Base-by-base conservation (phyloP, 805 yeast species). In the Teunomyces gatunensis region DNA sequence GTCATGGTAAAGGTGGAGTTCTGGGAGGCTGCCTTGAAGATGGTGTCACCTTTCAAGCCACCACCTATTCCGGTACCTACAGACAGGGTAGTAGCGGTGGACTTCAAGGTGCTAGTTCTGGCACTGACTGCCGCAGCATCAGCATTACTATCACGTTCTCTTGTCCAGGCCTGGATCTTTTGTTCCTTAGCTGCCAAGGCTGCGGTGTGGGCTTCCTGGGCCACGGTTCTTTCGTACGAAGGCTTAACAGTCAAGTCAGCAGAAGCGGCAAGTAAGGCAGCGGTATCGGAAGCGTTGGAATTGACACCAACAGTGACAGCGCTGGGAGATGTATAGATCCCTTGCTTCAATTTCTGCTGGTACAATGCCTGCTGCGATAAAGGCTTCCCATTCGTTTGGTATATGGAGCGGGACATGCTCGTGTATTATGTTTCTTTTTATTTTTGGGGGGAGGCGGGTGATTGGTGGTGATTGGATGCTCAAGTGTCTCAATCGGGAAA, bases 351-450 rank as follows among this genome's bases (percentile, higher is more conserved):
- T 55, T 83, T 84, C 47, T 89, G 91, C 56, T 80, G 84, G 68
- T 86, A 87, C 47, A 84, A 67, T 5, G 94, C 94, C 61, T 84
- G 88, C 55, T 79, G 81, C 36, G 89, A 82, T 47, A 87, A 72
- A 10, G 89, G 89, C 57, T 80, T 81, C 7, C 89, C 91, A 53
- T 80, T 74, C 40, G 80, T 74, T 60, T 85, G 89, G 63, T 87
- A 87, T 44, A 80, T 83, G 29, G 71, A 61, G 42, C 61, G 60
- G 21, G 75, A 66, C 74, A 70, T 71, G 42, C 33, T 41, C 27
- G 27, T 36, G 25, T 12, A 30, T 27, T 18, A 18, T 18, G 12
- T 20, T 11, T 42, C 10, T 15, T 20, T 20, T 23, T 21, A 33
- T 20, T 33, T 28, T 18, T 28, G 29, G 12, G 34, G 27, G 13